Percentiles rank a stretch among this genome's conserved stretches.
Evolutionary conservation across 1,284 basidiomycete genomes (phyloP).

Genomic region (Ustilago crameri): DNA sequence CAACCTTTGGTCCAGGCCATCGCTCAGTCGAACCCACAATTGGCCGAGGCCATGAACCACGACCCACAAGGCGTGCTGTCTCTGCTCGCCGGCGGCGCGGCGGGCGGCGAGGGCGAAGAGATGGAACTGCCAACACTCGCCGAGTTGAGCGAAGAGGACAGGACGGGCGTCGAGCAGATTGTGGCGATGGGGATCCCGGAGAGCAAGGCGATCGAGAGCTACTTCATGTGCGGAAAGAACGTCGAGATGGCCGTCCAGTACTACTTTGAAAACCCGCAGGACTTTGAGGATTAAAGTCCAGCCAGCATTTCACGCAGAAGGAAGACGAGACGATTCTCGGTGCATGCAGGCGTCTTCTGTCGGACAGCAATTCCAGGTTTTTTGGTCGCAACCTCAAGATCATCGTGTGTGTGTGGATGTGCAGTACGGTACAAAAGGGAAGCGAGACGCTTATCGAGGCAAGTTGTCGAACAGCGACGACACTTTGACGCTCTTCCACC

Average conservation of each 20-base stretch:
- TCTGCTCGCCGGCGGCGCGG: conserved; percentile 58
- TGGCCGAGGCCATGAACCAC: conserved; percentile 63
- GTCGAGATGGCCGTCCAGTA: conserved; percentile 68
- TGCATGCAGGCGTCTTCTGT: too few relatives aligned
- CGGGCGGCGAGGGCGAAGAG: conserved; percentile 51
- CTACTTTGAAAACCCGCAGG: conserved; percentile 64
- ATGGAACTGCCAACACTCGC: conserved; percentile 57
- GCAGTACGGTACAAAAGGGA: too few relatives aligned
- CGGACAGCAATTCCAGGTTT: too few relatives aligned
- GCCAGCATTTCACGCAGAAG: too few relatives aligned
- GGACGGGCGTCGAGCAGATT: conserved; percentile 61
- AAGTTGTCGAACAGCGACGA: conserved; percentile 24
- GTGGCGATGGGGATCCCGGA: conserved; percentile 66
- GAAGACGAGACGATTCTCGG: too few relatives aligned
- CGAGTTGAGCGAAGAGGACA: conserved; percentile 59
- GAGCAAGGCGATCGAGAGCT: conserved; percentile 63
- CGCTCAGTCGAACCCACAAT: conserved; percentile 65
- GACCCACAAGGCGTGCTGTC: conserved; percentile 65
- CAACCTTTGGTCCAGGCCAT: conserved; percentile 66
- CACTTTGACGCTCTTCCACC: not conserved
- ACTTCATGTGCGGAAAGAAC: conserved; percentile 67
- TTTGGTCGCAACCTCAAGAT: too few relatives aligned
- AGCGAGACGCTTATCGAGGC: too few relatives aligned
- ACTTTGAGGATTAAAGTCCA: conserved; percentile 47
- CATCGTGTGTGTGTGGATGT: too few relatives aligned